Base-by-base conservation (phyloP, 1,284 basidiomycete species). In the Anthracocystis walkeri region DNA sequence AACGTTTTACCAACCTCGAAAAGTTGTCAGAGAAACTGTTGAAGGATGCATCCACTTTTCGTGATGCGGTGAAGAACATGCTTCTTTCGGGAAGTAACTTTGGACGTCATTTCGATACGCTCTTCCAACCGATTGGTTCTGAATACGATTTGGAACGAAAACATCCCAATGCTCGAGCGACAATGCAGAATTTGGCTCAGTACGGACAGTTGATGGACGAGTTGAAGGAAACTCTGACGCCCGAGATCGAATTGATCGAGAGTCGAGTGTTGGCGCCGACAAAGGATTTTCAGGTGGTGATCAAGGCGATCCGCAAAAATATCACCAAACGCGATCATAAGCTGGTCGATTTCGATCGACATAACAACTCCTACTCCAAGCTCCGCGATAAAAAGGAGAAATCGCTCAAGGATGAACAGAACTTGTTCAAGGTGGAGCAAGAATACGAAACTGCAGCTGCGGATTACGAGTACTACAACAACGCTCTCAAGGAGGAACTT, bases 241-340 rank as follows among this genome's bases (percentile, higher is more conserved):
- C 97, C 18, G 97, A 99, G 87, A 89, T 99, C 23, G 96, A 99
- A 85, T 89, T 99, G 70, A 95, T 99, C 83, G 93, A 97, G 77
- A 92, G 90, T 68, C 89, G 95, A 67, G 90, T 99, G 63, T 87
- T 92, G 41, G 90, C 89, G 0, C 97, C 97, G 18, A 89, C 91
- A 62, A 97, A 94, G 87, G 97, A 99, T 85, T 89, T 97, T 41
- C 91, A 93, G 83, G 88, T 89, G 0, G 89, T 97, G 63, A 88
- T 96, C 87, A 98, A 97, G 88, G 87, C 89, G 71, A 93, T 97
- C 80, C 88, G 95, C 78, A 99, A 99, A 89, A 94, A 91, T 31
- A 93, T 96, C 82, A 93, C 91, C 16, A 99, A 99, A 88, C 90
- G 97, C 42, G 94, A 98, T 58, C 97, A 99, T 87, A 99, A 99